phyloP scores from a whole-genome alignment of 306 rosid species.

The Dalbergia oliveri region DNA sequence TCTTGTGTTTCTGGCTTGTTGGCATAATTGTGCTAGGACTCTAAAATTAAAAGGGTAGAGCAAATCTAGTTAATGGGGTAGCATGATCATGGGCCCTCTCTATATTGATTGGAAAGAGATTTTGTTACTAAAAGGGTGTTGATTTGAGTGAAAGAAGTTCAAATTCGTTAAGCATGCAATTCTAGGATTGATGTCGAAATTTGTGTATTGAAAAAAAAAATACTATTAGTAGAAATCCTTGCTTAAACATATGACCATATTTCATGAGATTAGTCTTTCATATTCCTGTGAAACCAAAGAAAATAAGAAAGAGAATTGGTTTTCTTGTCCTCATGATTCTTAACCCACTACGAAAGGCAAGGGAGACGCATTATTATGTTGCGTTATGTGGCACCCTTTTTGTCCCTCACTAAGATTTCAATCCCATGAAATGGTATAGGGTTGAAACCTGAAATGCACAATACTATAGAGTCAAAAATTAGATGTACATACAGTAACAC shows the following conservation, averaged over 20 bases:
- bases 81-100: slow-evolving; percentile 24
- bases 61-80: slow-evolving; percentile 25
- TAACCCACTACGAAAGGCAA: slow-evolving; percentile 36
- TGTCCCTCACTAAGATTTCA: slow-evolving; percentile 40
- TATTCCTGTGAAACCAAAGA: no score
- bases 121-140: no score
- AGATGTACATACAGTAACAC: no score
- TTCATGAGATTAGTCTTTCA: no score
- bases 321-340: slow-evolving; percentile 49
- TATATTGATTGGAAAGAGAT: not conserved
- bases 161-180: no score
- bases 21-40: slow-evolving; percentile 21
- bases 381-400: slow-evolving; percentile 40
- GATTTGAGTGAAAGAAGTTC: no score
- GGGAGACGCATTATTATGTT: slow-evolving; percentile 45
- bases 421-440: slow-evolving; percentile 30
- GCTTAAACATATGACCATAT: no score
- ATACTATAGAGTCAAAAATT: not conserved
- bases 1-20: slow-evolving; percentile 21
- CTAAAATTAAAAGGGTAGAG: not conserved
- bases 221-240: no score
- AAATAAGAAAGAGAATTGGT: not conserved
- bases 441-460: slow-evolving; percentile 10
- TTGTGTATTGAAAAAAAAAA: no score
- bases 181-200: no score